A percentile compares a stretch with the other conserved stretches of the same genome.
phyloP scores from a whole-genome alignment of 2,329 filamentous ascomycete genomes.

The Pyricularia sp. region DNA sequence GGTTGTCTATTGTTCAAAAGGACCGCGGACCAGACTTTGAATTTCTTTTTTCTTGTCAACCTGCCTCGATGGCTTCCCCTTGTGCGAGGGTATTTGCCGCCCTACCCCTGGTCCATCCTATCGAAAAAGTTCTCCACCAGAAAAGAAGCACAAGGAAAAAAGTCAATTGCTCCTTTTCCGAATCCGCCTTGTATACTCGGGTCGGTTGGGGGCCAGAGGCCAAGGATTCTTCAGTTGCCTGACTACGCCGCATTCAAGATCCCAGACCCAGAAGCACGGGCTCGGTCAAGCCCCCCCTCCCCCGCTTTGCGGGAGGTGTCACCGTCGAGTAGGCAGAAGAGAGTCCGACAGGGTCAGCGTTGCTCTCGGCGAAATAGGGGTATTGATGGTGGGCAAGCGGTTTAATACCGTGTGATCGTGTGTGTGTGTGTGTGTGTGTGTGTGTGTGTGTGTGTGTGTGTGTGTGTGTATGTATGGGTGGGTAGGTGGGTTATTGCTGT shows the following conservation, averaged over 20 bases:
- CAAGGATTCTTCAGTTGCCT: background rate
- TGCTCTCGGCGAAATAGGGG: background rate
- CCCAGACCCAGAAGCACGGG: too few relatives aligned
- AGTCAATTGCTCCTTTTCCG: background rate
- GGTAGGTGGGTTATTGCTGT: background rate
- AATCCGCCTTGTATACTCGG: background rate
- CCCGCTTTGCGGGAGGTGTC: background rate
- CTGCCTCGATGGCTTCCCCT: too few relatives aligned
- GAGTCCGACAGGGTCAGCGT: too few relatives aligned
- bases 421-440: background rate
- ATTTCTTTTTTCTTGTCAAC: too few relatives aligned
- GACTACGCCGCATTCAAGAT: background rate
- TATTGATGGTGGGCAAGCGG: background rate
- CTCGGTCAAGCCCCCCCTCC: background rate
- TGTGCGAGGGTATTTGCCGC: too few relatives aligned
- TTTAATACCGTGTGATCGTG: too few relatives aligned
- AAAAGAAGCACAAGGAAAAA: background rate
- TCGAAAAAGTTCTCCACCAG: too few relatives aligned
- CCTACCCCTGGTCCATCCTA: too few relatives aligned
- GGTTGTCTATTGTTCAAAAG: too few relatives aligned
- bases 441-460: background rate
- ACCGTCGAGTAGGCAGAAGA: background rate
- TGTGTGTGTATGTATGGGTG: background rate
- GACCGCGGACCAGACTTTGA: too few relatives aligned
- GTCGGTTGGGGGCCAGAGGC: background rate